These are phyloP conservation scores for Lachnellula willkommii DNA, from an alignment of 2,329 filamentous ascomycete genomes.

Conservation along the genomic window DNA sequence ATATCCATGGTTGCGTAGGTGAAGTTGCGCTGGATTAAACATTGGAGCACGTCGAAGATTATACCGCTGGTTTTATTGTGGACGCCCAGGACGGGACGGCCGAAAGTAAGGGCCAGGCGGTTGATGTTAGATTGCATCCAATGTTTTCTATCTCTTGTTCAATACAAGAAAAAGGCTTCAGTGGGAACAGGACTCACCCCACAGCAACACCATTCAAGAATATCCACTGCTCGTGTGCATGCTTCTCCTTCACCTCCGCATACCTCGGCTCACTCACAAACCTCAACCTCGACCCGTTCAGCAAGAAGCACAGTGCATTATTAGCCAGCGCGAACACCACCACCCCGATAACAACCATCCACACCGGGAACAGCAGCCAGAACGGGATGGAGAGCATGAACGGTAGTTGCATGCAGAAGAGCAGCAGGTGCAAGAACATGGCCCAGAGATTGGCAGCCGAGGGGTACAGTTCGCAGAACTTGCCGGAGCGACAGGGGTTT, in stretches of 20 bases:
- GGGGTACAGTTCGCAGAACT: conserved; percentile 60
- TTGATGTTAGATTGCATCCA: conserved; percentile 69
- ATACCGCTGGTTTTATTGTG: conserved; percentile 70
- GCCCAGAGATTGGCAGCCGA: conserved; percentile 52
- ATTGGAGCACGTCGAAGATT: conserved; percentile 72
- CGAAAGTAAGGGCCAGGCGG: conserved; percentile 65
- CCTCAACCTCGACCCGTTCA: conserved; percentile 47
- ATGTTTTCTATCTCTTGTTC: conserved; percentile 40
- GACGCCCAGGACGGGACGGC: conserved; percentile 64
- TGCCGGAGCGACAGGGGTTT: conserved; percentile 44
- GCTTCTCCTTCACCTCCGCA: conserved; percentile 41
- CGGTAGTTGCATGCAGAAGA: conserved; percentile 52
- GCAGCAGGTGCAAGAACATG: conserved; percentile 52
- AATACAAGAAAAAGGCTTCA: too few species aligned
- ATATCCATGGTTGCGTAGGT: conserved; percentile 66
- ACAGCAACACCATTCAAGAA: conserved; percentile 70
- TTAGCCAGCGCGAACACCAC: conserved; percentile 46
- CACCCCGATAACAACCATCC: conserved; percentile 38
- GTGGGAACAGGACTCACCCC: conserved; percentile 40
- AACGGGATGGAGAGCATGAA: conserved; percentile 57
- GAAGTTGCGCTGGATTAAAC: conserved; percentile 70
- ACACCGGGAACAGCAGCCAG: conserved; percentile 44
- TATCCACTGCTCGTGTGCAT: conserved; percentile 67
- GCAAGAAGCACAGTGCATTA: conserved; percentile 43
- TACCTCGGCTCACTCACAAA: conserved; percentile 51